These are phyloP conservation scores for Aethionema arabicum DNA, from an alignment of 345 rosid genomes.

Conservation along the genomic window DNA sequence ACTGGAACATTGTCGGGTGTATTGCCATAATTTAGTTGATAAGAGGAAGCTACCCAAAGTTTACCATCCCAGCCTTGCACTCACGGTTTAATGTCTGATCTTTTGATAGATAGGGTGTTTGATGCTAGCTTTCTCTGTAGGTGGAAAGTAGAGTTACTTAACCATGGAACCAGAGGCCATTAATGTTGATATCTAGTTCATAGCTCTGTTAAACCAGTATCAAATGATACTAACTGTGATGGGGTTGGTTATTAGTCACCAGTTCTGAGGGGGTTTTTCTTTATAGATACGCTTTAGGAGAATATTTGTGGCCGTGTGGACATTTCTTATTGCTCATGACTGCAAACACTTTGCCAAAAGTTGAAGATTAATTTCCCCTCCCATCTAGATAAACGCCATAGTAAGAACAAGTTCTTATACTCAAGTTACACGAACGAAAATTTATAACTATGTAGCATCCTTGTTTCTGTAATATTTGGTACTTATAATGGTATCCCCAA, in stretches of 20 bases:
- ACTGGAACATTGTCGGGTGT: background rate
- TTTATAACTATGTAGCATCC: conserved; percentile 14
- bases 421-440: background rate
- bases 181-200: conserved; percentile 1
- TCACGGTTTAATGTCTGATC: background rate
- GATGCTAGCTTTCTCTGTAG: conserved; percentile 19
- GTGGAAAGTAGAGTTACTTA: conserved; percentile 3
- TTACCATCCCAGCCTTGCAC: background rate
- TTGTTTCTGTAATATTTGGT: conserved; percentile 5
- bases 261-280: background rate
- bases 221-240: conserved; percentile 10
- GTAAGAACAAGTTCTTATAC: background rate
- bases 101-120: conserved; percentile 10
- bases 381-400: conserved; percentile 16
- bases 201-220: conserved; percentile 10
- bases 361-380: background rate
- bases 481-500: conserved; percentile 11
- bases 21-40: conserved; percentile 5
- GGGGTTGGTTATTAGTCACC: background rate
- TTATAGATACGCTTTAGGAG: background rate
- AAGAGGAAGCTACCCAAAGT: background rate
- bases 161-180: background rate
- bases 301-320: background rate
- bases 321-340: conserved; percentile 17
- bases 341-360: background rate